Base-by-base conservation (phyloP, 768 basidiomycete species). In the Naganishia antarctica region DNA sequence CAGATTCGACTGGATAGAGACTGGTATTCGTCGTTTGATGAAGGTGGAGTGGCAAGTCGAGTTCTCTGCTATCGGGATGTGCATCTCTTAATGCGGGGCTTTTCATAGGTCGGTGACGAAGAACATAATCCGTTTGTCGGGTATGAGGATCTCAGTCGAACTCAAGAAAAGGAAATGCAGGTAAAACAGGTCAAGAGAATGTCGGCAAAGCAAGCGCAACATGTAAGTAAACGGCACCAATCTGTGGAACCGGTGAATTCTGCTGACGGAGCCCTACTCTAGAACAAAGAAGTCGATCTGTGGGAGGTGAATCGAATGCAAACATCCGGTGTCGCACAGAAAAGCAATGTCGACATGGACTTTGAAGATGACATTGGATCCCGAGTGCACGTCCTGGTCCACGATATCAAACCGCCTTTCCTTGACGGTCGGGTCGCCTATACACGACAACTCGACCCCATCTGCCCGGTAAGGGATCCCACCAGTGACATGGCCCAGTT, bases 291-390 rank as follows among this genome's bases (percentile, higher is more conserved):
- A 77, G 98, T 96, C 71, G 96, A 99, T 72, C 80, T 94, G 12
- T 99, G 96, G 96, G 96, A 99, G 80, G 89, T 89, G 8, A 98
- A 98, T 74, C 89, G 94, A 73, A 93, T 99, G 88, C 81, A 91
- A 11, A 91, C 90, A 0, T 98, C 96, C 2, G 96, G 96, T 72
- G 88, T 97, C 21, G 89, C 90, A 0, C 90, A 89, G 9, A 87
- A 89, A 34, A 88, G 85, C 69, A 81, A 84, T 3, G 83, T 99
- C 50, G 92, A 99, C 74, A 82, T 93, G 25, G 93, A 98, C 72
- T 92, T 97, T 70, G 91, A 94, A 71, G 94, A 97, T 73, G 96
- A 98, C 71, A 87, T 89, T 0, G 92, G 92, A 2, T 89, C 91
- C 0, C 70, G 77, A 32, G 94, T 98, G 0, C 96, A 98, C 73